Percentiles rank a stretch among this genome's conserved stretches.
Evolutionary conservation across 2,329 filamentous ascomycete genomes (phyloP).

Genomic region (Clarireedia hainanense): DNA sequence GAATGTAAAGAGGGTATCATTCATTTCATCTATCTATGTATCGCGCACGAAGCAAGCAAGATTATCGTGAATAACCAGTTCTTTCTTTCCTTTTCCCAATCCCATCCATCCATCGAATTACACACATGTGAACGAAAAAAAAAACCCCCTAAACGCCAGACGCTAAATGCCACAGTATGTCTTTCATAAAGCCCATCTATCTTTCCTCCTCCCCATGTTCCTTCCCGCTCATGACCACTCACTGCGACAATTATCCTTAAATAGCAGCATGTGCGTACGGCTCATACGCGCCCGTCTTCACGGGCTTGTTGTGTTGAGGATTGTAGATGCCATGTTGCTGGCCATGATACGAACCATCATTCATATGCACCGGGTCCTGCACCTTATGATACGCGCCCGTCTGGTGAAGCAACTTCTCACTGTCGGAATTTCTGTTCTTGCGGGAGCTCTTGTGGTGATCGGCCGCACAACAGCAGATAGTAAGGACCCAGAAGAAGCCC

Average conservation of each 20-base stretch:
- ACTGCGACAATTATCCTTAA: slow-evolving; percentile 29
- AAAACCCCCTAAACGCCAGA: slow-evolving; percentile 5
- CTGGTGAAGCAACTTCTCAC: slow-evolving; percentile 25
- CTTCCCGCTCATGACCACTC: not conserved
- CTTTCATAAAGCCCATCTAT: not conserved
- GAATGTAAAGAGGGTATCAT: slow-evolving; percentile 9
- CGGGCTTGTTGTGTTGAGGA: slow-evolving; percentile 29
- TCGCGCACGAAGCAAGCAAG: not conserved
- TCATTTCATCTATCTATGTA: not conserved
- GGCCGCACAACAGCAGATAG: slow-evolving; percentile 72
- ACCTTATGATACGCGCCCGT: slow-evolving; percentile 38
- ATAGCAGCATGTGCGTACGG: slow-evolving; percentile 50
- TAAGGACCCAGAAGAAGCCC: slow-evolving; percentile 84
- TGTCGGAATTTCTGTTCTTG: slow-evolving; percentile 17
- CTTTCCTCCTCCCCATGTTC: not conserved
- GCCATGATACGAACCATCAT: slow-evolving; percentile 23
- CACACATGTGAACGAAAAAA: not conserved
- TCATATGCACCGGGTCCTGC: slow-evolving; percentile 31
- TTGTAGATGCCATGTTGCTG: slow-evolving; percentile 35
- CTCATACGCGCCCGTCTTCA: slow-evolving; percentile 48
- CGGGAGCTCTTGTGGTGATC: slow-evolving; percentile 15
- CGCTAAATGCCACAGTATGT: slow-evolving; percentile 7
- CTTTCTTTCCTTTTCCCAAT: not conserved
- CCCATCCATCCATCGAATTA: not conserved
- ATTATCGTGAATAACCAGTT: not conserved